phyloP scores from a whole-genome alignment of 2,329 filamentous ascomycete genomes.

The Cordyceps javanica region DNA sequence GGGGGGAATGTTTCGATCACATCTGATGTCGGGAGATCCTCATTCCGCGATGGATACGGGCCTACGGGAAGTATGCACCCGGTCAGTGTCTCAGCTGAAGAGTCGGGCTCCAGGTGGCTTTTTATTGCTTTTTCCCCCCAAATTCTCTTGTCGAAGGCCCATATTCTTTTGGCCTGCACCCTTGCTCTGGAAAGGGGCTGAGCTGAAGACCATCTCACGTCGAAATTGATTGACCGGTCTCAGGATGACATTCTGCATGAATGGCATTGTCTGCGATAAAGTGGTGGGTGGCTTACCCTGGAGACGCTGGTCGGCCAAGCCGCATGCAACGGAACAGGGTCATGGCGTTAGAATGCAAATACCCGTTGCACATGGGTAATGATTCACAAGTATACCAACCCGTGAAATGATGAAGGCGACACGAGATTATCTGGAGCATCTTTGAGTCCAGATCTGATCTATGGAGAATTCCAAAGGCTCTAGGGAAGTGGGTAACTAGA shows the following conservation, averaged over 20 bases:
- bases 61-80: background rate
- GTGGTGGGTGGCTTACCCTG: background rate
- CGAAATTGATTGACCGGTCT: background rate
- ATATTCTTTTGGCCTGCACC: background rate
- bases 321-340: background rate
- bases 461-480: no score
- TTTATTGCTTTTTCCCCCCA: background rate
- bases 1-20: background rate
- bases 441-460: background rate
- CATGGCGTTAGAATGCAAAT: no score
- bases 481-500: no score
- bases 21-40: background rate
- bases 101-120: background rate
- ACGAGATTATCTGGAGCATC: no score
- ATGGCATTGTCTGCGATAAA: background rate
- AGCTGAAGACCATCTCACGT: background rate
- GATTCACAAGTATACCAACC: background rate
- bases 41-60: background rate
- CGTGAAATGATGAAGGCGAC: no score
- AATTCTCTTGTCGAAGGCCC: background rate
- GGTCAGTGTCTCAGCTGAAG: background rate
- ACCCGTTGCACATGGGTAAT: background rate
- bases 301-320: background rate
- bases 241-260: slow-evolving; percentile 5
- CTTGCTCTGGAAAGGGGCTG: background rate